These are phyloP conservation scores for Ehretia macrophylla DNA, from an alignment of 257 asterid species.

Conservation along the genomic window DNA sequence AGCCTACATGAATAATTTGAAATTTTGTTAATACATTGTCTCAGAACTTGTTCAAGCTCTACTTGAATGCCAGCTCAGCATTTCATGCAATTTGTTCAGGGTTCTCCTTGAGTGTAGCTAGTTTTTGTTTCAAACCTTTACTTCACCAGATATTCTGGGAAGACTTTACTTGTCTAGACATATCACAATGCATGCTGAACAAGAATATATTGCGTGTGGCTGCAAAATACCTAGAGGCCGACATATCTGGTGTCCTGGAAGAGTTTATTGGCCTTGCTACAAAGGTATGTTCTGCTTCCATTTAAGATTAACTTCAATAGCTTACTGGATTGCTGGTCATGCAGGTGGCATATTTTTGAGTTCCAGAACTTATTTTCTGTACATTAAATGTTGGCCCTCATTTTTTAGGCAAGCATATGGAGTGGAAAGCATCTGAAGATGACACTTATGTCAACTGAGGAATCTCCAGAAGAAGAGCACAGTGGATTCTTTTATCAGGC, in stretches of 20 bases:
- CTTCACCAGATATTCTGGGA: constrained; percentile 71
- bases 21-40: too few species aligned
- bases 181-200: constrained; percentile 84
- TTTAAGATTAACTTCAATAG: background rate
- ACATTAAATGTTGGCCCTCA: constrained; percentile 7
- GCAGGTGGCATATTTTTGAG: background rate
- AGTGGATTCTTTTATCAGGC: constrained; percentile 79
- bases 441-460: constrained; percentile 88
- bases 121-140: constrained; percentile 32
- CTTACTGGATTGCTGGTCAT: constrained; percentile 5
- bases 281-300: constrained; percentile 42
- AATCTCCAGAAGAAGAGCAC: constrained; percentile 94
- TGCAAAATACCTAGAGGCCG: constrained; percentile 54
- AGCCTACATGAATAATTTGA: too few species aligned
- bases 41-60: too few species aligned
- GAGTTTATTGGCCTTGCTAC: constrained; percentile 63
- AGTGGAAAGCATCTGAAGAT: constrained; percentile 88
- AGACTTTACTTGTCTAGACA: constrained; percentile 84
- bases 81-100: background rate
- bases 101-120: background rate
- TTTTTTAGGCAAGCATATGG: constrained; percentile 67
- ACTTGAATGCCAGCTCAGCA: too few species aligned
- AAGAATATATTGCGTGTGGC: constrained; percentile 68
- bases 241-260: constrained; percentile 54
- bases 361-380: background rate